phyloP scores from a whole-genome alignment of 441 rosid species.

The Daphne laureola region DNA sequence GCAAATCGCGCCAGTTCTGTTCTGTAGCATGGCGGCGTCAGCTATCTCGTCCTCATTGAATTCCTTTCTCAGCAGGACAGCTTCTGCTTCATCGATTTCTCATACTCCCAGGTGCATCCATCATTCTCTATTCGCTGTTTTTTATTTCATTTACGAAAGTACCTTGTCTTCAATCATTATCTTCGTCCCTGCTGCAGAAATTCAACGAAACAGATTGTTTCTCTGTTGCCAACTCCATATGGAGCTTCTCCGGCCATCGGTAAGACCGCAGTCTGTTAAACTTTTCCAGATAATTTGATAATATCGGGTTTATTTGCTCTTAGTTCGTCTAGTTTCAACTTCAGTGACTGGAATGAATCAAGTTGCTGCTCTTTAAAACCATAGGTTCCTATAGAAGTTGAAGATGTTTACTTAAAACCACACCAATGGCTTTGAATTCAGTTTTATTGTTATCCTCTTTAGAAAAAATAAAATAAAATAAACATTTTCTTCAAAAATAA shows the following conservation, averaged over 20 bases:
- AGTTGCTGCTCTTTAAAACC: no score
- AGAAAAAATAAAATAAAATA: no score
- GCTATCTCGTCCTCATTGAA: conserved; percentile 37
- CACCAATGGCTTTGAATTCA: no score
- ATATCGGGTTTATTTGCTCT: conserved; percentile 6
- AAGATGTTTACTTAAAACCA: no score
- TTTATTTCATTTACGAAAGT: conserved; percentile 1
- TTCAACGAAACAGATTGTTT: conserved; percentile 26
- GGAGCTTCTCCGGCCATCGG: conserved; percentile 37
- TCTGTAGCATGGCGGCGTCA: conserved; percentile 37
- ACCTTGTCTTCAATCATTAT: neutral
- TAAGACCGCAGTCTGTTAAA: conserved; percentile 12
- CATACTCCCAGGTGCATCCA: conserved; percentile 25
- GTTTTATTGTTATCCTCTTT: no score
- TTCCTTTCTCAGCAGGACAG: conserved; percentile 24
- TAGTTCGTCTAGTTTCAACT: neutral
- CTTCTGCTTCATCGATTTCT: conserved; percentile 25
- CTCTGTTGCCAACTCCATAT: conserved; percentile 39
- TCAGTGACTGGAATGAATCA: neutral
- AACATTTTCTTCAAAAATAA: no score
- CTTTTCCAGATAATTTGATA: neutral
- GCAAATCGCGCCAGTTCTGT: no score
- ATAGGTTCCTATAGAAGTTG: no score
- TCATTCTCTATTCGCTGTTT: conserved; percentile 1
- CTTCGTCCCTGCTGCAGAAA: conserved; percentile 30